Evolutionary conservation across 2,329 filamentous ascomycete species (phyloP), one percentile per base, ranked within the genome.

Genomic region (Westerdykella ornata): DNA sequence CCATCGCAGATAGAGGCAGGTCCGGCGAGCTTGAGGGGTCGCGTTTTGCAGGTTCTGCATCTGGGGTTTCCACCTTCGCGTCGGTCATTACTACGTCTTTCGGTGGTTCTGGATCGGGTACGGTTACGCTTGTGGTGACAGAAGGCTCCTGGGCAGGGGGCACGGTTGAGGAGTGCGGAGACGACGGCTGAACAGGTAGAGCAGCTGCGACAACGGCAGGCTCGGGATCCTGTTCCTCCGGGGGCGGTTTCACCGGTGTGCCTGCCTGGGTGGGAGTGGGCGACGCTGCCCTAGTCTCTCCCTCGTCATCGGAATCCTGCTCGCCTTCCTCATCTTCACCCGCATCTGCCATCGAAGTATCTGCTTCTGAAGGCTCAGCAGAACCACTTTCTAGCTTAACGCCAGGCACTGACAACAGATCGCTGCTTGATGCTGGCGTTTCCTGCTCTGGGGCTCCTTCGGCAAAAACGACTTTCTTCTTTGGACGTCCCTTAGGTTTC

Each of bases 401-500:
- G n/a, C 45, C 46, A 9, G 59, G 53, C 12, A 57, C 48, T 11
- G 52, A 49, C 36, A 61, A 58, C 14, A 53, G 16, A 22, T 59
- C 56, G 32, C 49, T 49, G 29, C 53, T 52, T 26, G 62, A 51
- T 29, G 49, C 45, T 12, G 59, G 56, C 13, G 54, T 57, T 18
- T 48, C 54, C 44, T 60, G 53, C 14, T 59, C 56, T 35, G 51
- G 43, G 19, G 64, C 70, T 72, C 73, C 70, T 53, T 71, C 70
- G 30, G 60, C 54, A 71, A 81, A 80, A 46, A 75, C 75, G 32
- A 81, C 77, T 62, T 82, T 87, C 67, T 82, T 85, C 74, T 84
- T 90, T 47, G 86, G 86, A 47, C 88, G 79, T 6, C 87, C 87
- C 28, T 85, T 81, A 0, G 86, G 84, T 37, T 84, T 89, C 36